These are phyloP conservation scores for Cordyceps cicadae DNA, from an alignment of 2,329 filamentous ascomycete genomes.

Conservation along the genomic window DNA sequence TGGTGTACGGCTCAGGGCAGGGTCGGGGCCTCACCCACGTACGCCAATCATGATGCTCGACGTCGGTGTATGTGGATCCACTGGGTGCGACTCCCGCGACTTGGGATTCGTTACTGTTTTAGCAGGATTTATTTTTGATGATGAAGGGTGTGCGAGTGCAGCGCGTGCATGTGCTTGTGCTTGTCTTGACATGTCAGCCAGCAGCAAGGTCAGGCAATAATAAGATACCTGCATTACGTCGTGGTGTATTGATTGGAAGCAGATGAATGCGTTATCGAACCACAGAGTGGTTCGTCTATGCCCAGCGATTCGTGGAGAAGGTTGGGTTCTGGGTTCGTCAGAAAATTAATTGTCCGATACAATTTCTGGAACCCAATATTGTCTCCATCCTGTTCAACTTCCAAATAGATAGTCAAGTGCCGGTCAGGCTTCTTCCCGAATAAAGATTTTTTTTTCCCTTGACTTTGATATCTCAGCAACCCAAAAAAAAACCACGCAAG, in stretches of 20 bases:
- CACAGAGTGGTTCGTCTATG: background rate
- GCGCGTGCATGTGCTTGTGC: background rate
- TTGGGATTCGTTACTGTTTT: no score
- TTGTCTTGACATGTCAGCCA: background rate
- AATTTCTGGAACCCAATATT: background rate
- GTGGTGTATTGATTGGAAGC: background rate
- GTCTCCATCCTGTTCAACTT: no score
- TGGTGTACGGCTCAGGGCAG: background rate
- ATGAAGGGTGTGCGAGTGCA: background rate
- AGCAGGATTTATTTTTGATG: no score
- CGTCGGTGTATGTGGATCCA: background rate
- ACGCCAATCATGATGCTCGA: background rate
- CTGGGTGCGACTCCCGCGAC: background rate
- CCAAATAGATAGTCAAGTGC: no score
- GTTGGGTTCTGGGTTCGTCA: no score
- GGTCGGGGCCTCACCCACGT: background rate
- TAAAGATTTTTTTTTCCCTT: no score
- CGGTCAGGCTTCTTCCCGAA: no score
- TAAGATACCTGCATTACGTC: background rate
- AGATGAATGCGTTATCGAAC: background rate
- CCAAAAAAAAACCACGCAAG: background rate
- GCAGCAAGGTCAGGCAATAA: background rate
- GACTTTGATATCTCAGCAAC: no score
- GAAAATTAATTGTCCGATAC: background rate
- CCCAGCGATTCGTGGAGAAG: background rate